Evolutionary conservation across 805 yeast species (phyloP).

Genomic region (Candida chilensis): DNA sequence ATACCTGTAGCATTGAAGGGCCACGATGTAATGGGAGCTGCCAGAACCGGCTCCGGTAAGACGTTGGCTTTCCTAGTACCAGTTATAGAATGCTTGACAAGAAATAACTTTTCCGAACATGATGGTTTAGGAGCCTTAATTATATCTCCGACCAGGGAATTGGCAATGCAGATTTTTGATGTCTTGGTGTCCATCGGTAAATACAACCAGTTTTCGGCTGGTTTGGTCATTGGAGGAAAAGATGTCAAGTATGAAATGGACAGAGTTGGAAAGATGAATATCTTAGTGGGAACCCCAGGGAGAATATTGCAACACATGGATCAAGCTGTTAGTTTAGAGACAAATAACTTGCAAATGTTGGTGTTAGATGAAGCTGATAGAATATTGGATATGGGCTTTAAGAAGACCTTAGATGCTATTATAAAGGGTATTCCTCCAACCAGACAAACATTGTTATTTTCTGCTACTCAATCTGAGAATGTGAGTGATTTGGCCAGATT

Average conservation of each 20-base stretch:
- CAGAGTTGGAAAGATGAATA: constrained; percentile 70
- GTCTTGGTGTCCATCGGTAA: constrained; percentile 78
- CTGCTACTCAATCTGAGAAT: constrained; percentile 85
- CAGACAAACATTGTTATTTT: constrained; percentile 76
- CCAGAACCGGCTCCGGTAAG: constrained; percentile 87
- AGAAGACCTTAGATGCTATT: constrained; percentile 73
- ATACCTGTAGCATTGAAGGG: constrained; percentile 74
- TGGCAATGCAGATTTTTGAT: constrained; percentile 86
- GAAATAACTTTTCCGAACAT: constrained; percentile 66
- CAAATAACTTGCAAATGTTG: constrained; percentile 65
- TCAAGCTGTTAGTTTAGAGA: constrained; percentile 74
- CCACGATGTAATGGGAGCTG: constrained; percentile 76
- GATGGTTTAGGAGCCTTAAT: constrained; percentile 89
- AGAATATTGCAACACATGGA: constrained; percentile 85
- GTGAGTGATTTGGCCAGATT: constrained; percentile 77
- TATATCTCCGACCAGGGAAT: constrained; percentile 87
- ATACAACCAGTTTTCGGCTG: constrained; percentile 71
- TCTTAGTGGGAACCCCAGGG: constrained; percentile 88
- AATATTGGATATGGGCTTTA: constrained; percentile 90
- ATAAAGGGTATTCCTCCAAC: constrained; percentile 67
- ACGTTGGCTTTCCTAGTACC: constrained; percentile 85
- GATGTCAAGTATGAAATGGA: constrained; percentile 77
- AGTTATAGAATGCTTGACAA: constrained; percentile 51
- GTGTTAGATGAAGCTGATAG: constrained; percentile 91
- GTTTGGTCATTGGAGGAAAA: constrained; percentile 89